Base-by-base conservation (phyloP, 2,329 filamentous ascomycete species). In the Aspergillus thermomutatus region DNA sequence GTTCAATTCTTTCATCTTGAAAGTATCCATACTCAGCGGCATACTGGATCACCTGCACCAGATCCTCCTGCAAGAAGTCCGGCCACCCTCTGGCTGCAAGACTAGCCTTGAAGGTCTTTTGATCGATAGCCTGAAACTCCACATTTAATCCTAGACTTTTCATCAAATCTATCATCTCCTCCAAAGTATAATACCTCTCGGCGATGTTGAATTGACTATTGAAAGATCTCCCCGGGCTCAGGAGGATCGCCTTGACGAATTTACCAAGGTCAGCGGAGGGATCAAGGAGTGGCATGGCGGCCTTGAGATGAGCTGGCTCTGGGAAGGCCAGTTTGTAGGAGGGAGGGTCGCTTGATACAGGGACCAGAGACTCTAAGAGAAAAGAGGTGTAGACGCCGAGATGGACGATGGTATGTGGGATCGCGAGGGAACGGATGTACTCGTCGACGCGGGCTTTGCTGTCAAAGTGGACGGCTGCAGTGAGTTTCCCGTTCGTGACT, bases 381-480 rank as follows among this genome's bases (percentile, higher is more conserved):
- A 58, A 56, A 2, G 55, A 37, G 10, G 55, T 50, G 17, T 55
- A 57, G 1, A 54, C 37, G 4, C 51, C 53, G 9, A 79, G 19
- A 0, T 40, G 45, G 17, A 58, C 1, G 17, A 55, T 53, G 8
- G 56, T 55, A 19, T 58, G 23, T 8, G 56, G 56, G 19, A 58
- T 52, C 3, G 27, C 19, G 3, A 55, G 70, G 0, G 63, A 48
- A 25, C 79, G 75, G 48, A 82, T 77, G 63, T 84, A 81, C 19
- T 75, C 64, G 58, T 82, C 81, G 1, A 84, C 76, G n/a, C 75
- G 69, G 43, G 82, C 82, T 67, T 85, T 85, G 69, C 70, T 73
- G 70, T 85, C 82, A 56, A 84, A 85, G 65, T 83, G 82, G 58
- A 78, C 54, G 0, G 72, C 70, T 27, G 69, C 55, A 6, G 50